phyloP scores from a whole-genome alignment of 495 filamentous ascomycete genomes.

The Chaetomium tenue region DNA sequence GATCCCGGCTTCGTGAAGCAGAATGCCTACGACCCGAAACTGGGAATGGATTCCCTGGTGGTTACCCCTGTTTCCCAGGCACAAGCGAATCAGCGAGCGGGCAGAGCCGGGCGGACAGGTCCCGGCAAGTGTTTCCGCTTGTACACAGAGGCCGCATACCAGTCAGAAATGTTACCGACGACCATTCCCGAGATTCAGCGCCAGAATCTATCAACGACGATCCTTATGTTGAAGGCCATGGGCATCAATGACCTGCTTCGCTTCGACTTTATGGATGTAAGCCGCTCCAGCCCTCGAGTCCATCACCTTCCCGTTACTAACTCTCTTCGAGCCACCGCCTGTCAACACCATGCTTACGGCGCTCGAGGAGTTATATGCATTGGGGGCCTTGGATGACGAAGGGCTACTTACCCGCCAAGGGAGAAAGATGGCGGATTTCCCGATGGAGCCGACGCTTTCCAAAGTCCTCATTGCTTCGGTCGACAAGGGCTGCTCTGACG shows the following conservation, averaged over 20 bases:
- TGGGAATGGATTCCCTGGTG: slow-evolving; percentile 95
- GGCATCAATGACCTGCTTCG: slow-evolving; percentile 96
- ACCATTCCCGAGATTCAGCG: slow-evolving; percentile 96
- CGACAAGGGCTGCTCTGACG: slow-evolving; percentile 84
- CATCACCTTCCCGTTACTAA: slow-evolving; percentile 8
- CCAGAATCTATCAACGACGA: slow-evolving; percentile 89
- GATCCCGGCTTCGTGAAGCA: slow-evolving; percentile 98
- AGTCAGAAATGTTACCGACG: slow-evolving; percentile 95
- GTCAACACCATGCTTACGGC: slow-evolving; percentile 97
- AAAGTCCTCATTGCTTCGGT: slow-evolving; percentile 88
- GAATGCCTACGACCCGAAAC: slow-evolving; percentile 92
- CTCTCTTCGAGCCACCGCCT: slow-evolving; percentile 58
- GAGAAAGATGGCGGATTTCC: slow-evolving; percentile 97
- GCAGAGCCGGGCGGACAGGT: slow-evolving; percentile 88
- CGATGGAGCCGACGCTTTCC: slow-evolving; percentile 80
- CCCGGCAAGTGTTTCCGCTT: slow-evolving; percentile 95
- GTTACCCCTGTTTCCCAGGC: slow-evolving; percentile 96
- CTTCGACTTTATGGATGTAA: slow-evolving; percentile 96
- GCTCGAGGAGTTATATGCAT: slow-evolving; percentile 88
- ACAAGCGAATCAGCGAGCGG: slow-evolving; percentile 91
- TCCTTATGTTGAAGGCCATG: slow-evolving; percentile 99
- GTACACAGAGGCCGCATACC: slow-evolving; percentile 94
- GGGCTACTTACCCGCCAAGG: slow-evolving; percentile 89
- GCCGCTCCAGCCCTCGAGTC: background rate
- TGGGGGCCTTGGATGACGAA: slow-evolving; percentile 93